Base-by-base conservation (phyloP, 176 grass and related monocot genomes). In the Carex myosuroides region DNA sequence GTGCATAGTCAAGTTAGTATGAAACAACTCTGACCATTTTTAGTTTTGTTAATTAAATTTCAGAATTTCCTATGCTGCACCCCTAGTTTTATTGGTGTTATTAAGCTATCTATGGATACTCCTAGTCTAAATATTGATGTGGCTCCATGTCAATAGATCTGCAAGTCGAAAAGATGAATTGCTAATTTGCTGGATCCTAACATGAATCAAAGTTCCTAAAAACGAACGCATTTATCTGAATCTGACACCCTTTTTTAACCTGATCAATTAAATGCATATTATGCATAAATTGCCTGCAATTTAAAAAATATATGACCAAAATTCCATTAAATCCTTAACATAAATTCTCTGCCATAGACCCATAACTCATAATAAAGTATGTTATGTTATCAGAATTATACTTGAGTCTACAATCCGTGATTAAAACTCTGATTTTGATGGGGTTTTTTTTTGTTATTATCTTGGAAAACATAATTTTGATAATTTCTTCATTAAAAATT, bases 1-100 rank as follows among this genome's bases (percentile, higher is more conserved):
- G 87, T 85, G 39, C 87, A 91, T 63, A 89, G 90, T 81, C 92
- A 94, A 65, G 92, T 97, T 67, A 92, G 90, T 92, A 80, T 21
- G 33, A 18, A 53, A 50, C 50, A 78, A 56, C 73, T 57, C 73
- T 78, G 13, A 57, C 50, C 22, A 18, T 33, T 56, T 68, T 81
- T 52, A 46, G 39, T 62, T 81, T 81, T 44, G 26, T 8, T 83
- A 17, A 83, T 52, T 44, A 33, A 83, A 32, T 69, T 81, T 62
- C 4, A 44, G 59, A 39, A 52, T 67, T 35, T 14, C 52, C 52
- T 33, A 30, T 78, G 22, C 22, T 76, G 53, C 18, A 57, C 53
- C 52, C 13, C 24, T 13, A 57, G 73, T 9, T 57, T 56, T 33
- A 37, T 33, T 57, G 73, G 52, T 78, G 48, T 17, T 30, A 57